Conservation (phyloP, 2,329 filamentous ascomycete genomes). For the Colletotrichum zoysiae region DNA sequence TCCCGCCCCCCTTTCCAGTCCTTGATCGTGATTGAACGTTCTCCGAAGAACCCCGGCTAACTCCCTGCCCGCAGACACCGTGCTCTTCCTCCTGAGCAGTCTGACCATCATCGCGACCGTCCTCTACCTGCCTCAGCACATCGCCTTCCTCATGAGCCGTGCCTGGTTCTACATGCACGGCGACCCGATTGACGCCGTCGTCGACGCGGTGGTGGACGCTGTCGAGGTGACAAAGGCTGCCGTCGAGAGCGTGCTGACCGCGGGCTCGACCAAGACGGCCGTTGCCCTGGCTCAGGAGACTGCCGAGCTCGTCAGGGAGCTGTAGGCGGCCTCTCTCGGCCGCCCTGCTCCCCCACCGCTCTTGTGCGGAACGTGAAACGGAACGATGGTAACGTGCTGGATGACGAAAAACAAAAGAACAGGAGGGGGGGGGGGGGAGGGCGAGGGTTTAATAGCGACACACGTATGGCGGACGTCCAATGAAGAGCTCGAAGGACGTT, state of each 20-base stretch:
- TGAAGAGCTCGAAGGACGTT: slow-evolving; percentile 41
- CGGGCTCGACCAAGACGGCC: slow-evolving; percentile 31
- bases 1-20: background rate
- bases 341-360: background rate
- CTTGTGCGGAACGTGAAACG: background rate
- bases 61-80: slow-evolving; percentile 73
- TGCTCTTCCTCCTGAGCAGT: slow-evolving; percentile 90
- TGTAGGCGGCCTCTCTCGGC: slow-evolving; percentile 45
- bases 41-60: slow-evolving; percentile 3
- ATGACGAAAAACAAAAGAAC: slow-evolving; percentile 4
- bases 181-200: slow-evolving; percentile 70
- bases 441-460: slow-evolving; percentile 25
- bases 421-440: background rate
- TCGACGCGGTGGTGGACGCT: slow-evolving; percentile 75
- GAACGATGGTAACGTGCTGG: slow-evolving; percentile 26
- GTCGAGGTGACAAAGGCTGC: slow-evolving; percentile 61
- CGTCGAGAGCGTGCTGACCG: slow-evolving; percentile 49
- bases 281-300: slow-evolving; percentile 43
- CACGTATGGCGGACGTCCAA: slow-evolving; percentile 22
- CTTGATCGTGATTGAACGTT: background rate
- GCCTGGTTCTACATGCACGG: slow-evolving; percentile 96
- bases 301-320: slow-evolving; percentile 52
- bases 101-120: slow-evolving; percentile 88
- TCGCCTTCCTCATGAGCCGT: slow-evolving; percentile 83
- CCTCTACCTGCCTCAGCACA: slow-evolving; percentile 93